Base-by-base conservation (phyloP, 2,329 filamentous ascomycete species). In the Fonsecaea pugnacius region DNA sequence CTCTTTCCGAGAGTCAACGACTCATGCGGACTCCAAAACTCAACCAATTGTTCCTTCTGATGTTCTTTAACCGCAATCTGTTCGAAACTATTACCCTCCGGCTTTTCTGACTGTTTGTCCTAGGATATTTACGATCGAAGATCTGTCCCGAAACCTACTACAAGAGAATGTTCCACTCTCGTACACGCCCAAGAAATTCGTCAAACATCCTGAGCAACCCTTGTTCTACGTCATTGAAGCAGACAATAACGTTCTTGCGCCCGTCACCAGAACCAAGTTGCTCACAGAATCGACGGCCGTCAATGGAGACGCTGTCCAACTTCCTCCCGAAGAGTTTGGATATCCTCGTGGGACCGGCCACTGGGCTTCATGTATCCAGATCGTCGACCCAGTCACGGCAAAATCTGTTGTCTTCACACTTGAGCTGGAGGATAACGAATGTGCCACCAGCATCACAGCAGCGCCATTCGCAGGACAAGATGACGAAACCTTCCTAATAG, bases 1-100 rank as follows among this genome's bases (percentile, higher is more conserved):
- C 69, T 75, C 66, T 67, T 72, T 71, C 73, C 66, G 60, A 70
- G 69, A 72, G 66, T 77, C 73, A 72, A 67, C 56, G 72, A 75
- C 73, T 75, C 57, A 75, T 81, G 77, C 79, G 82, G 83, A 73
- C 71, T 73, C 74, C 75, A 79, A 77, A 77, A 76, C 76, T 78
- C 83, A 64, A 63, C 88, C 91, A 96, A 96, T 96, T 96, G 92
- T 96, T 96, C 92, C 92, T 96, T 88, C 92, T 96, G 92, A 96
- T 66, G 71, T 48, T 61, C 14, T 43, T 54, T 16, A 60, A n/a
- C 27, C 33, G 16, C 21, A 16, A 46, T 32, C 27, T n/a, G 21
- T 10, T 60, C 33, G 3, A 56, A 57, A 21, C 1, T 21, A 32
- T n/a, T n/a, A 24, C 10, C 38, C 6, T 48, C 10, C 16, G 16